Evolutionary conservation across 2,329 filamentous ascomycete genomes (phyloP).

Genomic region (Hypoxylon sp.): DNA sequence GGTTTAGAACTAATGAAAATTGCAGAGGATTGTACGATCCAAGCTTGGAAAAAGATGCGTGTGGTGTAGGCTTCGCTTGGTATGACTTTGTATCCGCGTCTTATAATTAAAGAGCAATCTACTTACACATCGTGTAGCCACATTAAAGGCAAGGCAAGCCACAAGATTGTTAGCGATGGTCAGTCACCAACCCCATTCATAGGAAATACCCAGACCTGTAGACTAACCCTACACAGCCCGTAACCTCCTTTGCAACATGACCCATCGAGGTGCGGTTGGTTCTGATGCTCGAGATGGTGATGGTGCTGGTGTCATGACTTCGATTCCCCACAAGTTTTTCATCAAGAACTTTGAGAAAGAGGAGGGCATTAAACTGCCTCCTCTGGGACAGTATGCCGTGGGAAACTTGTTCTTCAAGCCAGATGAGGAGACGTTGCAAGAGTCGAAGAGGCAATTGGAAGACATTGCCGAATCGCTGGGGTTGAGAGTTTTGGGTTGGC

Average conservation of each 20-base stretch:
- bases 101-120: conserved; percentile 3
- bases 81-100: conserved; percentile 56
- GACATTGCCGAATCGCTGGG: conserved; percentile 90
- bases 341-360: conserved; percentile 97
- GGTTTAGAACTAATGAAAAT: conserved; percentile 35
- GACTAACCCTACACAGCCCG: conserved; percentile 71
- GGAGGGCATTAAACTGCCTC: conserved; percentile 87
- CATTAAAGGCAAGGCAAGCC: conserved; percentile 96
- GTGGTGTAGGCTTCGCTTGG: conserved; percentile 99
- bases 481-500: conserved; percentile 93
- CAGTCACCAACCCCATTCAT: conserved; percentile 54
- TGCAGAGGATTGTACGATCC: conserved; percentile 90
- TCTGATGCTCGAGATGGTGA: conserved; percentile 98
- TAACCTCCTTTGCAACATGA: conserved; percentile 99
- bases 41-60: conserved; percentile 97
- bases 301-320: conserved; percentile 99
- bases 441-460: conserved; percentile 94
- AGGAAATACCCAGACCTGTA: background rate
- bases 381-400: conserved; percentile 92
- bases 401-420: conserved; percentile 99
- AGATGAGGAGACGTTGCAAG: conserved; percentile 87
- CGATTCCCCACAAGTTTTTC: conserved; percentile 98
- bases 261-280: conserved; percentile 97
- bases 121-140: conserved; percentile 69
- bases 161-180: conserved; percentile 99